Evolutionary conservation across 2,329 filamentous ascomycete species (phyloP), one percentile per base, ranked within the genome.

Genomic region (Alternaria novae-zelandiae): DNA sequence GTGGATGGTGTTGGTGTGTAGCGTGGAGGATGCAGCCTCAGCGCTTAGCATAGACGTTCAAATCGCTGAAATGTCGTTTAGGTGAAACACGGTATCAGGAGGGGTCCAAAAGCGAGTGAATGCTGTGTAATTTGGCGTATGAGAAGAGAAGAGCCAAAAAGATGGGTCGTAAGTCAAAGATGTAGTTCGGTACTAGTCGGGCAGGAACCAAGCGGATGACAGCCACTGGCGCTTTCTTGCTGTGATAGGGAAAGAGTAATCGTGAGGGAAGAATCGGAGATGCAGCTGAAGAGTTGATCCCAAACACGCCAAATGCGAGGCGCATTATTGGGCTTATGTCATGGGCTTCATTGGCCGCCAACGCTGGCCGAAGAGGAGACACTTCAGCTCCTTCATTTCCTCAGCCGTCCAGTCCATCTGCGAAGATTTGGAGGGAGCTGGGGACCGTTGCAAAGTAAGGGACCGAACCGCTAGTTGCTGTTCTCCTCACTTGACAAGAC

Each of bases 11-110:
- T 60, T 67, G 65, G 57, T 50, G 59, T 64, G 66, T 66, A 70
- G 68, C 64, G 67, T 61, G 64, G 65, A 69, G 63, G 63, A 72
- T 64, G 67, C 61, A 70, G 74, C 65, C 74, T 70, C 67, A 69
- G 77, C 76, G 77, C 76, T 74, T 78, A 77, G 68, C 67, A 73
- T 64, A 65, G 67, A 63, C 53, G 61, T 68, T 59, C 58, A 68
- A 74, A 69, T 75, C 70, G 74, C 59, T 67, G 70, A 64, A 65
- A 72, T 69, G 59, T 61, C 67, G 66, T 66, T 54, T 62, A 70
- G 66, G 66, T 74, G 71, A 77, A 77, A 77, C 74, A 69, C 68
- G 54, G 70, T 67, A 66, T 68, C 63, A 64, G 65, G 57, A 61
- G 63, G 57, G 53, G 66, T 66, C 68, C 72, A 70, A 75, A 70